These are phyloP conservation scores for Fusarium verrucosum DNA, from an alignment of 2,329 filamentous ascomycete genomes.

Conservation along the genomic window DNA sequence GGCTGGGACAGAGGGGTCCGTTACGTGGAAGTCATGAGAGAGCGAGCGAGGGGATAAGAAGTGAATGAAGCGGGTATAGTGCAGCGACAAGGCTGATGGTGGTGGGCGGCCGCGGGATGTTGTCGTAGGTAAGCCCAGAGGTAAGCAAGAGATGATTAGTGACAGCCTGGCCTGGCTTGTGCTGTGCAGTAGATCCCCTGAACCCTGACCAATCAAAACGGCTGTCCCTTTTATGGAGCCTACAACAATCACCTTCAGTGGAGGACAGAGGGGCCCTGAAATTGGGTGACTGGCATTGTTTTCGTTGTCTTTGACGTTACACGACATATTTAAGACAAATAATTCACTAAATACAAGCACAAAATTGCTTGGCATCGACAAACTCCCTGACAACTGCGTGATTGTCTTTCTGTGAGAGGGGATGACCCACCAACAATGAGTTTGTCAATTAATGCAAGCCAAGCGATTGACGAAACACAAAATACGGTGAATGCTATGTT, in stretches of 20 bases:
- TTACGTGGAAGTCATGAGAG: constrained; percentile 23
- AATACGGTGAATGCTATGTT: neutral
- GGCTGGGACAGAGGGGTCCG: neutral
- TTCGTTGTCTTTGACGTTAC: neutral
- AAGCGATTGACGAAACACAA: neutral
- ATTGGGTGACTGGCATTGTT: constrained; percentile 2
- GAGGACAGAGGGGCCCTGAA: neutral
- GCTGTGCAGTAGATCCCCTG: constrained; percentile 7
- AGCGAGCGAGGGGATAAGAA: neutral
- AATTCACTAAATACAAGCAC: neutral
- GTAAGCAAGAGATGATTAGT: constrained; percentile 22
- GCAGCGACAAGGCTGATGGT: constrained; percentile 4
- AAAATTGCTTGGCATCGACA: neutral
- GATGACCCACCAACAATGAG: neutral
- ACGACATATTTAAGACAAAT: neutral
- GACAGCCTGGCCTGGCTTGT: constrained; percentile 38
- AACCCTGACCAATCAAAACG: constrained; percentile 29
- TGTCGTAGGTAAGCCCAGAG: neutral
- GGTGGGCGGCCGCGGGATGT: neutral
- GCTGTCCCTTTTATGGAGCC: constrained; percentile 35
- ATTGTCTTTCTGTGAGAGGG: neutral
- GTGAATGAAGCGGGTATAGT: neutral
- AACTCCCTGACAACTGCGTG: constrained; percentile 5
- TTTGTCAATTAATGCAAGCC: neutral
- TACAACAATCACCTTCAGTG: neutral